A percentile compares a stretch with the other conserved stretches of the same genome.
Conservation (phyloP, 2,329 filamentous ascomycete species). For the Xylariaceae sp. region DNA sequence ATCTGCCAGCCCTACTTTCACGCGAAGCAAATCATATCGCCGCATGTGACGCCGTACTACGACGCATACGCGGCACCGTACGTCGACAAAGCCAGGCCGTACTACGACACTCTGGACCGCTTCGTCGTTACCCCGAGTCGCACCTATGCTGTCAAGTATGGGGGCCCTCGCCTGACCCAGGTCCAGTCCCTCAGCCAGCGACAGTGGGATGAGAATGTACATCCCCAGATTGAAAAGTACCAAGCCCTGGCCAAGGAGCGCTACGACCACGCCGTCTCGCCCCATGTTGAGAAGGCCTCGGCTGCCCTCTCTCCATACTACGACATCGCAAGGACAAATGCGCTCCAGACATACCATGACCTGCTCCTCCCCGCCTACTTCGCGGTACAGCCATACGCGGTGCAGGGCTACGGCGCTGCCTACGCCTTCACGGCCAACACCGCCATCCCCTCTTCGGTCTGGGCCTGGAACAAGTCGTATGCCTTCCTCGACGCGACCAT, state of each 20-base stretch:
- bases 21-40: conserved; percentile 54
- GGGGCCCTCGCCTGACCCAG: conserved; percentile 62
- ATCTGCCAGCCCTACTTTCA: conserved; percentile 80
- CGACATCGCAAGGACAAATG: conserved; percentile 53
- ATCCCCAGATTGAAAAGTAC: conserved; percentile 64
- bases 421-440: conserved; percentile 62
- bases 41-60: conserved; percentile 81
- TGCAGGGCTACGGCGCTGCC: conserved; percentile 58
- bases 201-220: conserved; percentile 73
- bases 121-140: conserved; percentile 62
- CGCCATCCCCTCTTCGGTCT: conserved; percentile 63
- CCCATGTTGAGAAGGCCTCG: conserved; percentile 60
- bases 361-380: conserved; percentile 70
- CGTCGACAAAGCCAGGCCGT: conserved; percentile 67
- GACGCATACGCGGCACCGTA: conserved; percentile 76
- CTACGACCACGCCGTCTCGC: conserved; percentile 66
- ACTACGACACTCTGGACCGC: conserved; percentile 57
- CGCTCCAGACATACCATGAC: conserved; percentile 61
- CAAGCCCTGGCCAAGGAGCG: conserved; percentile 53
- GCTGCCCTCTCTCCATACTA: conserved; percentile 64
- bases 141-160: conserved; percentile 62
- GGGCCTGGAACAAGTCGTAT: conserved; percentile 61
- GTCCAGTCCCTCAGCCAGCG: conserved; percentile 57
- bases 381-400: conserved; percentile 64
- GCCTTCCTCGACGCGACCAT: conserved; percentile 68